Base-by-base conservation (phyloP, 2,329 filamentous ascomycete species). In the Ascochyta koolunga region DNA sequence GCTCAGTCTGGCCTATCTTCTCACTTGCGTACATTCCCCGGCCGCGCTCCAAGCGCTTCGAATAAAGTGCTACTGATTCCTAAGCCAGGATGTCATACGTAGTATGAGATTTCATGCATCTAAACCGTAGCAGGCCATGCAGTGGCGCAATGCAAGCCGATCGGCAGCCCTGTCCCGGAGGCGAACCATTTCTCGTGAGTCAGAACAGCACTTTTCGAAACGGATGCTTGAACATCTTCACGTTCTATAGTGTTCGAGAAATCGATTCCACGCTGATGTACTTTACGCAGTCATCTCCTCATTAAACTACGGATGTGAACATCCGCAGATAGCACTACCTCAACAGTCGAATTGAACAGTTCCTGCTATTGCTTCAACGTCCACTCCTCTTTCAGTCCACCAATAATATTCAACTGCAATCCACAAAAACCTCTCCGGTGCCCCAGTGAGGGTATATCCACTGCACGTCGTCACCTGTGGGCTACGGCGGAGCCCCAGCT, bases 21-120 rank as follows among this genome's bases (percentile, higher is more conserved):
- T 21, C 18, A 9, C 22, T 42, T 3, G 6, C 19, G 32, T 9
- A 18, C 19, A 47, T 32, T 16, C 24, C 27, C 13, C 24, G 11
- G 39, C n/a, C 25, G 43, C 50, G 50, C 43, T 22, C 38, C 25
- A 47, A 33, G 43, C 50, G 50, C 50, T 13, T 36, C 32, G 32
- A 27, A 29, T 11, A 22, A 15, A 7, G 27, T 42, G 25, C 50
- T 24, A 38, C 15, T 6, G 7, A 18, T 16, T 43, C 29, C 37
- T 38, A 25, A 37, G 19, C 24, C 37, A 41, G 8, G 31, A 24
- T 18, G 5, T 0, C 13, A 37, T 22, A 25, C 31, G 22, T 2
- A 19, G 22, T 22, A 16, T 22, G 42, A 37, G 32, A 33, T 5
- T 27, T 2, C 37, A 53, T 53, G 38, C 37, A 31, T 25, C 50